Percentiles rank a stretch among this genome's conserved stretches.
Evolutionary conservation across 2,329 filamentous ascomycete genomes (phyloP).

Genomic region (Colletotrichum abscissum): DNA sequence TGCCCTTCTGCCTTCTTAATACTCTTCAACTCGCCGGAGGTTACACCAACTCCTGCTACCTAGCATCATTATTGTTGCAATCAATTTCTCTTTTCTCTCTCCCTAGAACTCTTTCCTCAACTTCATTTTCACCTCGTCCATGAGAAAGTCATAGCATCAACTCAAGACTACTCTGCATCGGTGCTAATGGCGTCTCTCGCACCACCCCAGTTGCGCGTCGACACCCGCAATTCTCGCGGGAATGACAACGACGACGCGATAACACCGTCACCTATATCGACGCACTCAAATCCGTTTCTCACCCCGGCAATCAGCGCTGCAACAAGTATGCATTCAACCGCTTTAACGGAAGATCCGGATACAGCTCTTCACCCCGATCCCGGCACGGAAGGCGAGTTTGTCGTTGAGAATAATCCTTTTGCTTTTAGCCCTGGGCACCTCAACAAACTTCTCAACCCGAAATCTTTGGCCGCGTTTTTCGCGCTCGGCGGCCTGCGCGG

Average conservation of each 20-base stretch:
- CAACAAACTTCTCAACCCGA: slow-evolving; percentile 80
- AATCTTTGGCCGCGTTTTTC: slow-evolving; percentile 76
- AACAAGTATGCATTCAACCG: slow-evolving; percentile 35
- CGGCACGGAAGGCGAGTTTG: slow-evolving; percentile 77
- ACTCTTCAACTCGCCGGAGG: slow-evolving; percentile 10
- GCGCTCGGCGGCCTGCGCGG: slow-evolving; percentile 77
- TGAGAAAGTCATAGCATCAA: slow-evolving; percentile 11
- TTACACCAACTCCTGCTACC: background rate
- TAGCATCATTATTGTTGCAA: background rate
- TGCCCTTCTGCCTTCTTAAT: slow-evolving; percentile 1
- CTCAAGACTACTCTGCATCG: slow-evolving; percentile 1
- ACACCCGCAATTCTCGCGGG: slow-evolving; percentile 27
- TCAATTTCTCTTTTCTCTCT: background rate
- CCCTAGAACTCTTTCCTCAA: background rate
- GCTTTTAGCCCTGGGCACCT: slow-evolving; percentile 80
- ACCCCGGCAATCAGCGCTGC: slow-evolving; percentile 38
- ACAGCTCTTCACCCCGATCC: slow-evolving; percentile 75
- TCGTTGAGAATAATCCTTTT: slow-evolving; percentile 79
- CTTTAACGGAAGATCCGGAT: slow-evolving; percentile 45
- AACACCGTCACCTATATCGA: slow-evolving; percentile 34
- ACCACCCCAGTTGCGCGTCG: slow-evolving; percentile 34
- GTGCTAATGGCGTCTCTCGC: slow-evolving; percentile 35
- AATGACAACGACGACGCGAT: slow-evolving; percentile 34
- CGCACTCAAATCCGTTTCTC: slow-evolving; percentile 41
- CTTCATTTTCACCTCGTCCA: background rate